Conservation (phyloP, 192 early-diverging fungal genomes). For the Kickxella alabastrina region DNA sequence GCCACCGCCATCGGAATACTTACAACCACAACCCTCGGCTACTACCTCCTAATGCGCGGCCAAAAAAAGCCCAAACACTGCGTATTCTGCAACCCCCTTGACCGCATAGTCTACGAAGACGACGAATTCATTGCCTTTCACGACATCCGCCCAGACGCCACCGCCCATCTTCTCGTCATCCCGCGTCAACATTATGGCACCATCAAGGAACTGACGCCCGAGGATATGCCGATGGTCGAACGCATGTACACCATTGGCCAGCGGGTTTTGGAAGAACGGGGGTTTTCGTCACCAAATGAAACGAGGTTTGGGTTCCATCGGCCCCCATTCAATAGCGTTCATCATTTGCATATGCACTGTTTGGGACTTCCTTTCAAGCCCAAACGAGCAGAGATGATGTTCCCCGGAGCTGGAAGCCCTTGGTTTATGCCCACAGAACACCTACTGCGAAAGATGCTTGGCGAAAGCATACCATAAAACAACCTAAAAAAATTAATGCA, state of each 20-base stretch:
- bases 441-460: too few species aligned
- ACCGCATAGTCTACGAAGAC: slow-evolving; percentile 39
- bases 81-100: slow-evolving; percentile 37
- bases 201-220: slow-evolving; percentile 26
- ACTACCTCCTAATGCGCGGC: slow-evolving; percentile 32
- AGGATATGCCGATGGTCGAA: slow-evolving; percentile 28
- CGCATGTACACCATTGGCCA: slow-evolving; percentile 39
- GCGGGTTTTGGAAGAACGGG: slow-evolving; percentile 21
- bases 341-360: slow-evolving; percentile 53
- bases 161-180: slow-evolving; percentile 38
- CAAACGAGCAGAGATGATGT: slow-evolving; percentile 25
- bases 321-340: slow-evolving; percentile 48
- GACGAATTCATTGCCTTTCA: slow-evolving; percentile 36
- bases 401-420: slow-evolving; percentile 14
- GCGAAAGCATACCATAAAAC: too few species aligned
- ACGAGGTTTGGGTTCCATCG: slow-evolving; percentile 48
- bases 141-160: slow-evolving; percentile 45
- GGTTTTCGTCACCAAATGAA: slow-evolving; percentile 20
- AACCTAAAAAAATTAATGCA: too few species aligned
- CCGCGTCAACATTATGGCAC: slow-evolving; percentile 41
- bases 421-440: slow-evolving; percentile 27
- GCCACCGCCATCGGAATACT: slow-evolving; percentile 2
- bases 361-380: slow-evolving; percentile 44
- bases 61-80: slow-evolving; percentile 32
- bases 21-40: slow-evolving; percentile 5